Conservation (phyloP, 225 moss, liverwort and hornwort genomes). For the Pseudisothecium myosuroides region DNA sequence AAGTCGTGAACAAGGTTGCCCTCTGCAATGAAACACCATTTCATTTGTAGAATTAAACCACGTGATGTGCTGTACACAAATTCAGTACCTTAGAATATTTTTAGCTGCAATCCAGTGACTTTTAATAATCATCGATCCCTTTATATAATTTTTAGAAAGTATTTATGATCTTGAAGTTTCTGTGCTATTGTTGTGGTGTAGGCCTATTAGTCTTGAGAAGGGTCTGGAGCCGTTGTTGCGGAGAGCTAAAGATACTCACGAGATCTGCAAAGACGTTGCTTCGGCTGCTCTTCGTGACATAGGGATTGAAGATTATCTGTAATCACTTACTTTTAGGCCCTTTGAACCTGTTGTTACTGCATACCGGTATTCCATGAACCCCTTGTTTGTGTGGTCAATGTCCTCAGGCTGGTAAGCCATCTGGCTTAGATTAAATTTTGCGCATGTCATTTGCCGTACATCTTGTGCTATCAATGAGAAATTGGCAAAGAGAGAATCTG, state of each 20-base stretch:
- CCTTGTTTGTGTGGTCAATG: neutral
- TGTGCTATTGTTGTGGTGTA: constrained; percentile 24
- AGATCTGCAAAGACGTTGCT: constrained; percentile 63
- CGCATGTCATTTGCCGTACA: neutral
- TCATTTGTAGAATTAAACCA: neutral
- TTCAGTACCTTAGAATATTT: neutral
- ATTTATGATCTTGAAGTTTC: neutral
- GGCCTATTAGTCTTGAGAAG: constrained; percentile 80
- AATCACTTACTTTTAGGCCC: neutral
- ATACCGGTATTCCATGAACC: neutral
- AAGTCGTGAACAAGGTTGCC: neutral
- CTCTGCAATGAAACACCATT: neutral
- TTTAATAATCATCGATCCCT: neutral
- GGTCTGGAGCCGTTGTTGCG: constrained; percentile 65
- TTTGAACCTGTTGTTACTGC: neutral
- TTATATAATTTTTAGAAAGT: neutral
- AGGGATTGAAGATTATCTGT: constrained; percentile 77
- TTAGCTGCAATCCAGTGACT: neutral
- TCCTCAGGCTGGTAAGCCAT: neutral
- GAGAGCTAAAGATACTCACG: constrained; percentile 59
- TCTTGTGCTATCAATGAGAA: neutral
- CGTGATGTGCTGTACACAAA: neutral
- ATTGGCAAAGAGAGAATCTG: neutral
- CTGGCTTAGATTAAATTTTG: neutral
- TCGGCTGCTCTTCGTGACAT: constrained; percentile 96